Evolutionary conservation across 331 rosid genomes (phyloP).

Genomic region (Quercus lobata): DNA sequence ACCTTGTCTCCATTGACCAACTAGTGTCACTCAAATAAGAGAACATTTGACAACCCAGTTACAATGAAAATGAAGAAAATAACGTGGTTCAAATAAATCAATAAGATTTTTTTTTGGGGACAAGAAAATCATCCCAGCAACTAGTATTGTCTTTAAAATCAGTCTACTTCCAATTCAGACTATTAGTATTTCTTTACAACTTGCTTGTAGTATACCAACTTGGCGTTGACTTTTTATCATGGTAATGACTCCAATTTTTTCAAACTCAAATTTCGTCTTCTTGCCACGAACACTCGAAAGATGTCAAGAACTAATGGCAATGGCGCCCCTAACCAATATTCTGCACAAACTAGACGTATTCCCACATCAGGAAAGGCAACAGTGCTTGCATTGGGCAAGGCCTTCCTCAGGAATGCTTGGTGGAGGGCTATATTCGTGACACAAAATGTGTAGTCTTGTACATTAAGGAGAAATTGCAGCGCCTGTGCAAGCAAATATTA

Average conservation of each 20-base stretch:
- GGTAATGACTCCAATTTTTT: background rate
- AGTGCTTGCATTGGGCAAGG: slow-evolving; percentile 79
- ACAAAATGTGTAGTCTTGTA: slow-evolving; percentile 65
- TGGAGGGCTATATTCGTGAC: slow-evolving; percentile 83
- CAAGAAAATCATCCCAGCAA: no score
- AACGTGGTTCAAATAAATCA: no score
- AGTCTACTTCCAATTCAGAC: no score
- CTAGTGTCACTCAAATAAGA: no score
- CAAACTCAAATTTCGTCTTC: background rate
- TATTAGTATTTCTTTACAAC: no score
- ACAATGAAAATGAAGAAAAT: no score
- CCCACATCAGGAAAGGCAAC: slow-evolving; percentile 75
- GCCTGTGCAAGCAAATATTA: slow-evolving; percentile 59
- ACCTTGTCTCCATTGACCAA: no score
- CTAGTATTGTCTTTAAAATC: no score
- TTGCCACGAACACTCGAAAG: background rate
- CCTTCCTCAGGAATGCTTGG: slow-evolving; percentile 95
- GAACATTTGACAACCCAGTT: no score
- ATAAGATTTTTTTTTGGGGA: no score
- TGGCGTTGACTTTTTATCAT: no score
- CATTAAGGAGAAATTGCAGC: slow-evolving; percentile 72
- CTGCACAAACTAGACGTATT: slow-evolving; percentile 27
- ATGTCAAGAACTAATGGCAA: slow-evolving; percentile 51
- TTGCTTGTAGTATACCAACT: no score
- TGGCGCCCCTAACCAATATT: slow-evolving; percentile 18